phyloP scores from a whole-genome alignment of 345 rosid genomes.

The Gossypium sturtianum region DNA sequence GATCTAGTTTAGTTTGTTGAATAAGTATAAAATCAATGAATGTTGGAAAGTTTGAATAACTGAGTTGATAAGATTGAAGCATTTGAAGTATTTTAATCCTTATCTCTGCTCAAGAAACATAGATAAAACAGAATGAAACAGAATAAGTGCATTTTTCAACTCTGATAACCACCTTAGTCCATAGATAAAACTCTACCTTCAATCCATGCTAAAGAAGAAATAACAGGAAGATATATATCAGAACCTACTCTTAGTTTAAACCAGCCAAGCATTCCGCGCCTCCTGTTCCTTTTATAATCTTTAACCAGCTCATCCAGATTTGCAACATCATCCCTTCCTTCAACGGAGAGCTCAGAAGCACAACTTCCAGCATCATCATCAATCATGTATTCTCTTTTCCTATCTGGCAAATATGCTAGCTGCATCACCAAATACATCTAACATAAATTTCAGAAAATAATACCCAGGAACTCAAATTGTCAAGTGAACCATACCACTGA shows the following conservation, averaged over 20 bases:
- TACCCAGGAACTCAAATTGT: constrained; percentile 2
- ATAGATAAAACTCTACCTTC: constrained; percentile 3
- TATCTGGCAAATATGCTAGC: constrained; percentile 77
- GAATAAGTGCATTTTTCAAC: background rate
- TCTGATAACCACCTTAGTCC: background rate
- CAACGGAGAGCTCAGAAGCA: constrained; percentile 50
- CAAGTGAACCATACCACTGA: constrained; percentile 8
- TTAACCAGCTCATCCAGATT: constrained; percentile 64
- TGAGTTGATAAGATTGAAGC: too few species aligned
- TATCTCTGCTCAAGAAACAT: too few species aligned
- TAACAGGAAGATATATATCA: background rate
- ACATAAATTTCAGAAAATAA: constrained; percentile 10
- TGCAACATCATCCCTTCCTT: constrained; percentile 46
- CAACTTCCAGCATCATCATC: constrained; percentile 63
- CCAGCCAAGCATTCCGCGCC: constrained; percentile 92
- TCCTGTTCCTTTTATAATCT: constrained; percentile 56
- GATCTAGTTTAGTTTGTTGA: background rate
- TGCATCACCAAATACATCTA: constrained; percentile 28
- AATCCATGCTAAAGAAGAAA: background rate
- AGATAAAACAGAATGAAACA: too few species aligned
- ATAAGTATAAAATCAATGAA: background rate
- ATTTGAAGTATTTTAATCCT: too few species aligned
- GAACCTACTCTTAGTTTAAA: constrained; percentile 64
- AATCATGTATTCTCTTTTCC: constrained; percentile 50
- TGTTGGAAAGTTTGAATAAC: too few species aligned